Percentiles rank a stretch among this genome's conserved stretches.
Evolutionary conservation across 73 alveolate species (phyloP).

Genomic region (Paramecium primaurelia): DNA sequence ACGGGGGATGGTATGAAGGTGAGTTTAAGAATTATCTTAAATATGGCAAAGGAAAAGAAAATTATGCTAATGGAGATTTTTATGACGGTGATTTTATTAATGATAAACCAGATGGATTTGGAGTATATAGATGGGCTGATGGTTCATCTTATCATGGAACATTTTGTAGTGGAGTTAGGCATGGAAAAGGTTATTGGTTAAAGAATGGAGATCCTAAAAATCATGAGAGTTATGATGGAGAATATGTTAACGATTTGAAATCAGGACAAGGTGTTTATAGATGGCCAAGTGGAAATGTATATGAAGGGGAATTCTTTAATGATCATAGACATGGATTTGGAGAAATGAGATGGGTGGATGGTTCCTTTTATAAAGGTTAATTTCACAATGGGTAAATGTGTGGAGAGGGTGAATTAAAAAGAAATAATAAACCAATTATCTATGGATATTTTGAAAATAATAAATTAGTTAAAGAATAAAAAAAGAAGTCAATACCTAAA

Average conservation of each 20-base stretch:
- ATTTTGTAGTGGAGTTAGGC: constrained; percentile 54
- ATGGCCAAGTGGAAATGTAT: constrained; percentile 61
- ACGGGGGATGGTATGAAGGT: constrained; percentile 93
- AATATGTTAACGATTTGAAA: constrained; percentile 55
- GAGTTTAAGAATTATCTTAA: constrained; percentile 65
- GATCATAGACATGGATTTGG: constrained; percentile 62
- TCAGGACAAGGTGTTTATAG: constrained; percentile 54
- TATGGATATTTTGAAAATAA: background rate
- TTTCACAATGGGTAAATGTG: constrained; percentile 22
- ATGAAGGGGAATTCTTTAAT: constrained; percentile 55
- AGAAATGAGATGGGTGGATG: constrained; percentile 62
- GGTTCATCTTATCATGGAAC: constrained; percentile 46
- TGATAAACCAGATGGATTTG: constrained; percentile 88
- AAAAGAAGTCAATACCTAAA: background rate
- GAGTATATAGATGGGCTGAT: constrained; percentile 61
- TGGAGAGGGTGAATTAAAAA: constrained; percentile 48
- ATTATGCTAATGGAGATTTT: constrained; percentile 74
- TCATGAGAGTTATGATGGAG: constrained; percentile 58
- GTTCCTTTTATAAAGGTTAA: constrained; percentile 51
- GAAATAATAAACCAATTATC: background rate
- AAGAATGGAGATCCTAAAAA: constrained; percentile 42
- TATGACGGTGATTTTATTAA: constrained; percentile 77
- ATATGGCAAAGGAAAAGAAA: constrained; percentile 67
- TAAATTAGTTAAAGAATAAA: background rate
- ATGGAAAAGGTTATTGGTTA: constrained; percentile 56